phyloP scores from a whole-genome alignment of 2,329 filamentous ascomycete species.

The Penicillium sp. region DNA sequence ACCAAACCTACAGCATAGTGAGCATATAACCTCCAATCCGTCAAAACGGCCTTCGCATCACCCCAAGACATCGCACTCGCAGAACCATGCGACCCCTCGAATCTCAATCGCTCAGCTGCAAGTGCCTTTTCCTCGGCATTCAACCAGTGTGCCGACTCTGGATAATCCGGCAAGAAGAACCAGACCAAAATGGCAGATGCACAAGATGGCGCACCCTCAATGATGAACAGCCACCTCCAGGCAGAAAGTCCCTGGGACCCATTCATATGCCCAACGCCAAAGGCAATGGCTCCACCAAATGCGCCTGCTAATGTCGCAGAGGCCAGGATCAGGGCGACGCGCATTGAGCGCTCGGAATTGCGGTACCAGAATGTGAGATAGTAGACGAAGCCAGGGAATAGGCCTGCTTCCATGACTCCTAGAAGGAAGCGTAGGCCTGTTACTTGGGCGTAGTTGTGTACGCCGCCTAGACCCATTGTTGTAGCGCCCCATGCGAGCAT shows the following conservation, averaged over 20 bases:
- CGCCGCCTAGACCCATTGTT: constrained; percentile 47
- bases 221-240: constrained; percentile 48
- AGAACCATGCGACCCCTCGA: constrained; percentile 39
- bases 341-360: constrained; percentile 52
- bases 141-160: constrained; percentile 46
- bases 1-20: constrained; percentile 45
- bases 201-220: constrained; percentile 41
- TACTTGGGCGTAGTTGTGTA: constrained; percentile 41
- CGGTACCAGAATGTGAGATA: constrained; percentile 54
- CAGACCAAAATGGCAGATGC: constrained; percentile 40
- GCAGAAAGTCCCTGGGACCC: constrained; percentile 29
- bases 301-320: constrained; percentile 53
- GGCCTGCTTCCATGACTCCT: constrained; percentile 48
- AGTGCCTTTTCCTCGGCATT: constrained; percentile 42
- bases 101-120: constrained; percentile 38
- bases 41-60: constrained; percentile 46
- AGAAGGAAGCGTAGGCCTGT: constrained; percentile 47
- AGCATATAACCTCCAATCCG: constrained; percentile 49
- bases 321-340: constrained; percentile 52
- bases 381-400: constrained; percentile 48
- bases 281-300: constrained; percentile 54
- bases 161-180: constrained; percentile 48
- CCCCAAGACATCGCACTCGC: constrained; percentile 44
- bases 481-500: constrained; percentile 49
- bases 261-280: constrained; percentile 42